Conservation (phyloP, 768 basidiomycete species). For the Kwoniella bestiolae region DNA sequence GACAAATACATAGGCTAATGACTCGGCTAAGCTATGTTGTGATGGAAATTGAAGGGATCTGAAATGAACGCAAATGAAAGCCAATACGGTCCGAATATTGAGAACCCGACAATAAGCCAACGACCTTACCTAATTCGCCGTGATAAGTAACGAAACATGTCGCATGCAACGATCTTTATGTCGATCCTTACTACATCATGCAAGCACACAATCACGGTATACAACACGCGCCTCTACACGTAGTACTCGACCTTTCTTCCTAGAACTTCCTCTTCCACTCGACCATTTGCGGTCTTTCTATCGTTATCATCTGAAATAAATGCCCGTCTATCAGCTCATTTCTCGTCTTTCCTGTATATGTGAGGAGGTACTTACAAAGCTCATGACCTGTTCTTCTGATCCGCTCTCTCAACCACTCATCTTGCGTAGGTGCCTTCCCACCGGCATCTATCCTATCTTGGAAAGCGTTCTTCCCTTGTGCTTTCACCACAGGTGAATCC, state of each 20-base stretch:
- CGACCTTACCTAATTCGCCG: too few relatives aligned
- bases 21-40: not conserved
- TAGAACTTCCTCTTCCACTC: conserved; percentile 29
- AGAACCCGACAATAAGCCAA: too few relatives aligned
- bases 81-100: too few relatives aligned
- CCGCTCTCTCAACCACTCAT: conserved; percentile 40
- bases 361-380: conserved; percentile 22
- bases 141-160: too few relatives aligned
- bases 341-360: not conserved
- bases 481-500: conserved; percentile 38
- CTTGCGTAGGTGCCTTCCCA: conserved; percentile 37
- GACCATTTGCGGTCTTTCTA: conserved; percentile 14
- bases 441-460: conserved; percentile 35
- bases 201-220: not conserved
- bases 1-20: not conserved
- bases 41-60: not conserved
- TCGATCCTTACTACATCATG: not conserved
- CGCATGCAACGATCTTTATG: not conserved
- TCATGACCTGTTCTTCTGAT: conserved; percentile 41
- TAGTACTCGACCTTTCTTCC: conserved; percentile 39
- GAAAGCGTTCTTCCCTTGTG: conserved; percentile 33
- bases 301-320: conserved; percentile 23
- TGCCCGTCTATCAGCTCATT: not conserved
- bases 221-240: conserved; percentile 7
- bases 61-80: too few relatives aligned